These are phyloP conservation scores for Candida parachauliodes DNA, from an alignment of 805 yeast species.

Conservation along the genomic window DNA sequence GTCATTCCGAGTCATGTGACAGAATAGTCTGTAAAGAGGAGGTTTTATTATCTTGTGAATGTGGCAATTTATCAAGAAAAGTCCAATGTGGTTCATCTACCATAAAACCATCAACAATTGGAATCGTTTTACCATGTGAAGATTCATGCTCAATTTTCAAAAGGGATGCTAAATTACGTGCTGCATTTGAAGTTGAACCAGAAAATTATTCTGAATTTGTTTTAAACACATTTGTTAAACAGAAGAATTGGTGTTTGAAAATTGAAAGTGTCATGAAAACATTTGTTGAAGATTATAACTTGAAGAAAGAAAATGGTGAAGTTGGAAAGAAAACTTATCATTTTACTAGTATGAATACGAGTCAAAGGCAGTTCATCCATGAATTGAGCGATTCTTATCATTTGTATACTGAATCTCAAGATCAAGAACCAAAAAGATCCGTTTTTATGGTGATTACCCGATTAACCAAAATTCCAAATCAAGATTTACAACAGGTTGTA, in stretches of 20 bases:
- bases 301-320: slow-evolving; percentile 15
- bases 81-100: slow-evolving; percentile 58
- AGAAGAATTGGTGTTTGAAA: slow-evolving; percentile 63
- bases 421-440: slow-evolving; percentile 73
- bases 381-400: slow-evolving; percentile 58
- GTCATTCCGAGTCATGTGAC: slow-evolving; percentile 62
- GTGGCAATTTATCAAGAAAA: slow-evolving; percentile 52
- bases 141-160: slow-evolving; percentile 60
- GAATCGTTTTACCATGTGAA: slow-evolving; percentile 55
- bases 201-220: slow-evolving; percentile 42
- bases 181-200: slow-evolving; percentile 45
- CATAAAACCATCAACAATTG: slow-evolving; percentile 27
- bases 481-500: slow-evolving; percentile 45
- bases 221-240: slow-evolving; percentile 47
- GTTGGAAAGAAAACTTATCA: slow-evolving; percentile 40
- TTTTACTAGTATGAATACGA: slow-evolving; percentile 70
- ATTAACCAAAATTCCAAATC: slow-evolving; percentile 37
- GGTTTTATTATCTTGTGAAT: slow-evolving; percentile 54
- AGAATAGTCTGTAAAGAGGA: slow-evolving; percentile 46
- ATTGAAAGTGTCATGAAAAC: slow-evolving; percentile 53
- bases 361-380: slow-evolving; percentile 70
- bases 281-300: slow-evolving; percentile 41
- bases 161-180: slow-evolving; percentile 59
- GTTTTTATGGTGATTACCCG: slow-evolving; percentile 52
- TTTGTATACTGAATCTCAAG: slow-evolving; percentile 70